Evolutionary conservation across 495 filamentous ascomycete species (phyloP), one percentile per base, ranked within the genome.

Genomic region (Aspergillus steynii): DNA sequence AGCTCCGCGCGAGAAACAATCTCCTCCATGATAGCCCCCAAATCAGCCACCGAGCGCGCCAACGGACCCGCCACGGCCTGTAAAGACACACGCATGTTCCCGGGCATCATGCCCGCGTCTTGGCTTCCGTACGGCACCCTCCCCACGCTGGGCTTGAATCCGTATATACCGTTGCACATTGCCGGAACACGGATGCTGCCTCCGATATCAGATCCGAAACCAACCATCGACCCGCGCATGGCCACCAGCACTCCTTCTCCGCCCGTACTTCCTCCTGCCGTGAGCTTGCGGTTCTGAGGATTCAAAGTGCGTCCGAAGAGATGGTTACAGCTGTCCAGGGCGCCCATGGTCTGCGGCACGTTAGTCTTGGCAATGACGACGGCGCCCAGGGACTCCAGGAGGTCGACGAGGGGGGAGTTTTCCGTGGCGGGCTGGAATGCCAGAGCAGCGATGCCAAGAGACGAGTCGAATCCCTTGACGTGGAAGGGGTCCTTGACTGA

Each of bases 291-390:
- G 65, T 89, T 87, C 32, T 76, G 67, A 0, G 89, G 88, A 68
- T 93, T 91, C 14, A 86, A 71, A 0, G 83, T 86, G 5, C 83
- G 76, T 7, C 88, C 88, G 58, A 90, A 85, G 14, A 77, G 68
- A 57, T 77, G 69, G 61, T 77, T 79, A 55, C 66, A 71, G 42
- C 71, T 74, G 61, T 77, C 73, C 5, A 78, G 64, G 8, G 73
- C 69, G 25, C 54, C 78, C 60, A 85, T 69, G 20, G 76, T 80
- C 50, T 85, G 83, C 9, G 87, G 85, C 12, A 88, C 69, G 55
- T 85, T 88, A n/a, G 88, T 89, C 68, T 90, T 91, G 68, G 80
- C 80, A 63, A 85, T 85, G 27, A 90, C 72, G 4, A 90, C 77
- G 0, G 87, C 85, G 32, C 76, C 77, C 10, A 78, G 69, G 46